Conservation (phyloP, 2,329 filamentous ascomycete genomes). For the Xylariaceae sp. region DNA sequence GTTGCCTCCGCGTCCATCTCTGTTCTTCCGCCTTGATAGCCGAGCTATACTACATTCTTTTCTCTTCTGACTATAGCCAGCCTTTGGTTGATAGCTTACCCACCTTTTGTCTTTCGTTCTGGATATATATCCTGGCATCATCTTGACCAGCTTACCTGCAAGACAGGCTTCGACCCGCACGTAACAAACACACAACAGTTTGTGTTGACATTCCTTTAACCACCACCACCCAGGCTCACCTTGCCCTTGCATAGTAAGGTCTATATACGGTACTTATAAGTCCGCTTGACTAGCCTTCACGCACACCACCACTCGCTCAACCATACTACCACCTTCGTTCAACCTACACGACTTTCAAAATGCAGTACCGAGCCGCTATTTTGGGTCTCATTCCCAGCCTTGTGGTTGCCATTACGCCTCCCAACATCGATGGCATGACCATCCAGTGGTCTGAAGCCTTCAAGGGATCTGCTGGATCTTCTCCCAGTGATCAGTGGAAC, state of each 20-base stretch:
- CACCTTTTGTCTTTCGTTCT: constrained; percentile 21
- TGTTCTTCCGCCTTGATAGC: constrained; percentile 23
- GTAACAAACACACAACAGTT: no score
- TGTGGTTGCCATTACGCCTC: constrained; percentile 23
- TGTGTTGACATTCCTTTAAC: background rate
- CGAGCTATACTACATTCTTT: constrained; percentile 24
- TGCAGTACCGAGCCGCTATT: constrained; percentile 25
- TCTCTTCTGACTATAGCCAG: constrained; percentile 13
- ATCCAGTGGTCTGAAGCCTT: constrained; percentile 25
- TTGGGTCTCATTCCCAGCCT: constrained; percentile 23
- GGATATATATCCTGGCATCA: constrained; percentile 14
- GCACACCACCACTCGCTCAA: constrained; percentile 9
- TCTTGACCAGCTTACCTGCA: constrained; percentile 16
- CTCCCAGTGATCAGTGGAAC: constrained; percentile 22
- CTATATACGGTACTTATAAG: constrained; percentile 6
- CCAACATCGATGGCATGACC: constrained; percentile 22
- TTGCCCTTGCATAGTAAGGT: background rate
- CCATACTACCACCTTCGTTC: constrained; percentile 3
- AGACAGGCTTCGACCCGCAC: constrained; percentile 15
- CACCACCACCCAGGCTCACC: background rate
- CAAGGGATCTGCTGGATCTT: constrained; percentile 21
- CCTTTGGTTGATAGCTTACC: constrained; percentile 6
- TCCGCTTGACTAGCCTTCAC: constrained; percentile 9
- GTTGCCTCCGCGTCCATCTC: constrained; percentile 17
- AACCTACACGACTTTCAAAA: constrained; percentile 20